Percentiles rank a stretch among this genome's conserved stretches.
Conservation (phyloP, 768 basidiomycete species). For the Termitomyces sp. region DNA sequence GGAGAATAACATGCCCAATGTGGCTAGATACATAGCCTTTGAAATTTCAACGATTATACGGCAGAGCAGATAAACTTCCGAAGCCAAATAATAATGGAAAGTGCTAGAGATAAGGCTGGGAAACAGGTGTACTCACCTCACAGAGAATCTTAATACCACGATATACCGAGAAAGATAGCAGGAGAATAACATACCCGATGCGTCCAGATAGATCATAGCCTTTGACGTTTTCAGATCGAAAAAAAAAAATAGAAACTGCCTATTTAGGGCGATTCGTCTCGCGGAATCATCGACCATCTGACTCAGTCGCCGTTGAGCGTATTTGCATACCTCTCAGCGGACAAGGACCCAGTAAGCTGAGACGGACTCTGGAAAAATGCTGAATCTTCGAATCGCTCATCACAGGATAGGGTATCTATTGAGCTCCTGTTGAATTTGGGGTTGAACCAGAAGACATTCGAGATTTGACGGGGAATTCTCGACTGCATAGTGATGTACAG, state of each 20-base stretch:
- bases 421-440: too few relatives aligned
- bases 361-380: too few relatives aligned
- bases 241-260: background rate
- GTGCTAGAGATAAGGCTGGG: background rate
- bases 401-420: too few relatives aligned
- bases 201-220: background rate
- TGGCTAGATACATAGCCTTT: background rate
- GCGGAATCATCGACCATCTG: background rate
- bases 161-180: background rate
- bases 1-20: constrained; percentile 1
- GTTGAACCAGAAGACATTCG: too few relatives aligned
- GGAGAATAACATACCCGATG: background rate
- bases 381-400: too few relatives aligned
- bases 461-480: too few relatives aligned
- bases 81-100: background rate
- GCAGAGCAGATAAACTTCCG: background rate
- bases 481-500: too few relatives aligned
- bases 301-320: too few relatives aligned
- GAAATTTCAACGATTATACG: too few relatives aligned
- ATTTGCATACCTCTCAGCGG: too few relatives aligned
- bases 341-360: too few relatives aligned
- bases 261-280: background rate
- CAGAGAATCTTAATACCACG: background rate
- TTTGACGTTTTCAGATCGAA: background rate
- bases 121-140: background rate